Base-by-base conservation (phyloP, 1,284 basidiomycete genomes). In the Melampsora americana region DNA sequence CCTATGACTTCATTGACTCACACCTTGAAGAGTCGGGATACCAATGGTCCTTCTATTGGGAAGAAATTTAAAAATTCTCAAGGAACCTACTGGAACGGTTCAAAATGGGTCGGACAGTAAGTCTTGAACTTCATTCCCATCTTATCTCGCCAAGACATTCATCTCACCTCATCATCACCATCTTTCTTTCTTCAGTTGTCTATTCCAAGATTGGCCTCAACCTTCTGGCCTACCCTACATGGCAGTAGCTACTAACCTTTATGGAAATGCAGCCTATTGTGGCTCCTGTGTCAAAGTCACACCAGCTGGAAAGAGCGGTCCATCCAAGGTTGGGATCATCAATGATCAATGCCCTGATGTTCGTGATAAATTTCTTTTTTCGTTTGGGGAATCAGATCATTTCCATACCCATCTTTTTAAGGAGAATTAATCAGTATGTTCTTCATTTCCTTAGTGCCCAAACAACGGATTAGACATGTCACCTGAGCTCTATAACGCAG, bases 1-100 rank as follows among this genome's bases (percentile, higher is more conserved):
- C 23, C 50, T 53, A 53, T 26, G 7, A 53, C 18, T 20, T 53
- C 50, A 6, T 53, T 53, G 20, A 53, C 50, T 53, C 18, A 53
- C 16, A 53, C 50, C 23, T 53, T 53, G 23, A 53, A 53, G 23
- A 53, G 9, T 53, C 50, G 50, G 7, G 50, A 53, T 5, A 6
- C 23, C 5, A 26, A 20, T 18, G 7, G 50, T 11, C 50, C 50
- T 20, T 20, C 23, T 18, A 5, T n/a, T 20, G 48, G 48, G 5
- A 7, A 69, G 32, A 59, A 7, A 28, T 39, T n/a, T 18, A n/a
- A 28, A 20, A 30, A 71, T 30, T 23, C 32, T 7, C 69, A 71
- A 71, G 69, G 69, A 14, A 71, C 69, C 11, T 71, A 46, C 44
- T 71, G 69, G 69, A 42, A 71, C 2, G 53, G 69, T 20, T 28